Evolutionary conservation across 2,329 filamentous ascomycete species (phyloP), one percentile per base, ranked within the genome.

Genomic region (Neofusicoccum ribis): DNA sequence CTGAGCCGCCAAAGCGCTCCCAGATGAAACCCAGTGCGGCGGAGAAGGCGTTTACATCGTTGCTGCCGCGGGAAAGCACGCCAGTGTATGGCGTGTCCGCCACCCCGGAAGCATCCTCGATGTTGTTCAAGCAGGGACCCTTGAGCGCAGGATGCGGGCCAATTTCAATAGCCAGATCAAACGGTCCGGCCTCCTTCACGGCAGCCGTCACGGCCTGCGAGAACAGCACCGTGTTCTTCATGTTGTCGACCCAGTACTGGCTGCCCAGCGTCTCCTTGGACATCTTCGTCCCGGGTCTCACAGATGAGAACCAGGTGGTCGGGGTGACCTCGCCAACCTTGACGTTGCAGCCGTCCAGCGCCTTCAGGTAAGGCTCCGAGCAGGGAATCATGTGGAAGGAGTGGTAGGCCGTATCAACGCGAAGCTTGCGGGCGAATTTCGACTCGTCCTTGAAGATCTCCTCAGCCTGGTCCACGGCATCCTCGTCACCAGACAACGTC

Each of bases 91-190:
- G 49, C 12, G 39, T 31, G 27, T 31, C 39, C 5, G 39, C 31
- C 39, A 23, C 46, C 14, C 50, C 36, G 1, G 51, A 34, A 5
- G 41, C n/a, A 17, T 39, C 46, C 49, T 58, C 15, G 23, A 65
- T 20, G 1, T 73, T 80, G 59, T 81, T 74, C 2, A 66, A 70
- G 0, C 76, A 72, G 0, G 82, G 81, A 0, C 75, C 75, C 67
- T 79, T 80, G 9, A 84, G 74, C 4, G 79, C 77, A 0, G 81
- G 77, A 66, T 83, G 81, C 1, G 81, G 79, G 0, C 82, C 82
- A 7, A 83, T 69, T 63, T 84, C 82, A 3, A 84, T 70, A n/a
- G 70, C 75, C 12, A 77, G 72, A 4, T 65, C 61, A 0, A 78
- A n/a, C 0, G 77, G 67, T 2, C 63, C 37, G 6, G 56, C 8